Evolutionary conservation across 2,329 filamentous ascomycete species (phyloP).

Genomic region (Hymenoscyphus linearis): DNA sequence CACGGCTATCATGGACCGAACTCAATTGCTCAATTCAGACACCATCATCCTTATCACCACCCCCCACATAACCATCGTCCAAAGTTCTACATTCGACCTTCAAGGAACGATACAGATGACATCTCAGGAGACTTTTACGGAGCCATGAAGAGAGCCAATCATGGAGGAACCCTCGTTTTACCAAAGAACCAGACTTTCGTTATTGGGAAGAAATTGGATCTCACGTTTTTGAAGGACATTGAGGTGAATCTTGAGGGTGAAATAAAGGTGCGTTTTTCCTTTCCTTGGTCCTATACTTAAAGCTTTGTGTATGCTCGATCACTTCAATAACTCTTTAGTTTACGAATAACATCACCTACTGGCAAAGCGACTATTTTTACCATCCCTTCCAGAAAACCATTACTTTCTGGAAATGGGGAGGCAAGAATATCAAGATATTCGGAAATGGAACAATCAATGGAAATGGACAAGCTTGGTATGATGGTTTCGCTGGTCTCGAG

Average conservation of each 20-base stretch:
- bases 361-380: conserved; percentile 50
- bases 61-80: conserved; percentile 31
- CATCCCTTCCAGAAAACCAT: conserved; percentile 49
- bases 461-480: conserved; percentile 23
- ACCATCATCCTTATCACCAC: conserved; percentile 35
- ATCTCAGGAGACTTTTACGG: conserved; percentile 49
- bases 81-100: conserved; percentile 47
- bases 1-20: conserved; percentile 11
- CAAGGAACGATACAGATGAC: conserved; percentile 49
- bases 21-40: conserved; percentile 32
- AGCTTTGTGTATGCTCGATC: too few relatives aligned
- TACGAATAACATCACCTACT: conserved; percentile 61
- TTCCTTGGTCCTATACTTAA: neutral
- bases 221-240: conserved; percentile 56
- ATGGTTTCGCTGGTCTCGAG: conserved; percentile 33
- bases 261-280: conserved; percentile 37
- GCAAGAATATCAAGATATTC: conserved; percentile 54
- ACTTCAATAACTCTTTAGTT: conserved; percentile 37
- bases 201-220: conserved; percentile 53
- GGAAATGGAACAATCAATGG: conserved; percentile 40
- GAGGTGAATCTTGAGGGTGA: conserved; percentile 57
- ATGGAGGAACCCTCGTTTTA: conserved; percentile 52
- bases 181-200: conserved; percentile 38
- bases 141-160: conserved; percentile 50
- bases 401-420: conserved; percentile 61